These are phyloP conservation scores for Amaranthus cruentus DNA, from an alignment of 148 eudicot genomes.

Conservation along the genomic window DNA sequence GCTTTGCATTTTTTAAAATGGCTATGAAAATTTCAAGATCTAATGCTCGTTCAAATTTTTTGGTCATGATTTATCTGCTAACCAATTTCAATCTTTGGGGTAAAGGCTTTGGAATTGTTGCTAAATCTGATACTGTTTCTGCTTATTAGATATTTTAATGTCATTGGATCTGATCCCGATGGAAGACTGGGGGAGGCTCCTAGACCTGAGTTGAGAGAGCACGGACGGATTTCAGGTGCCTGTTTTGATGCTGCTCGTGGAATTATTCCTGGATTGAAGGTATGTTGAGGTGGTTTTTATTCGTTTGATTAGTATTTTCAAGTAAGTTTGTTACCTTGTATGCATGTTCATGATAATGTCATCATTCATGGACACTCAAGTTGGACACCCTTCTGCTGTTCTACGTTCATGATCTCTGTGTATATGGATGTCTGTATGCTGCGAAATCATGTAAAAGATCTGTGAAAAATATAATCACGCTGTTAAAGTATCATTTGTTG, in stretches of 20 bases:
- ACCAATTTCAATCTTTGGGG: too few species aligned
- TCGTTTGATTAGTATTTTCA: too few species aligned
- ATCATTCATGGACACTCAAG: too few species aligned
- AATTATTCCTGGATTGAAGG: slow-evolving; percentile 76
- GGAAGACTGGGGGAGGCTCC: slow-evolving; percentile 99
- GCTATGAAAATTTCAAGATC: background rate
- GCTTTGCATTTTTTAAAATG: background rate
- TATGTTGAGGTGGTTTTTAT: slow-evolving; percentile 10
- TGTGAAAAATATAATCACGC: too few species aligned
- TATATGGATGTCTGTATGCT: too few species aligned
- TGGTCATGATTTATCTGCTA: too few species aligned
- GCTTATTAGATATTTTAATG: slow-evolving; percentile 75
- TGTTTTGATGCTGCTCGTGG: slow-evolving; percentile 99
- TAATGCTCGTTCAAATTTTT: background rate
- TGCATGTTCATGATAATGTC: too few species aligned
- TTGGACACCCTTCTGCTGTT: too few species aligned
- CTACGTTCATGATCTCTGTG: too few species aligned
- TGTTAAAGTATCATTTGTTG: too few species aligned
- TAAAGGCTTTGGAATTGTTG: background rate
- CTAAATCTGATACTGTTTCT: background rate
- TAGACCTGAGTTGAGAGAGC: slow-evolving; percentile 82
- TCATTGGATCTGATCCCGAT: slow-evolving; percentile 93
- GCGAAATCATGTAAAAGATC: too few species aligned
- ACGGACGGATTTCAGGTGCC: slow-evolving; percentile 95
- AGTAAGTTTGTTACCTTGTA: background rate